Conservation (phyloP, 768 basidiomycete genomes). For the Lentinus brumalis region DNA sequence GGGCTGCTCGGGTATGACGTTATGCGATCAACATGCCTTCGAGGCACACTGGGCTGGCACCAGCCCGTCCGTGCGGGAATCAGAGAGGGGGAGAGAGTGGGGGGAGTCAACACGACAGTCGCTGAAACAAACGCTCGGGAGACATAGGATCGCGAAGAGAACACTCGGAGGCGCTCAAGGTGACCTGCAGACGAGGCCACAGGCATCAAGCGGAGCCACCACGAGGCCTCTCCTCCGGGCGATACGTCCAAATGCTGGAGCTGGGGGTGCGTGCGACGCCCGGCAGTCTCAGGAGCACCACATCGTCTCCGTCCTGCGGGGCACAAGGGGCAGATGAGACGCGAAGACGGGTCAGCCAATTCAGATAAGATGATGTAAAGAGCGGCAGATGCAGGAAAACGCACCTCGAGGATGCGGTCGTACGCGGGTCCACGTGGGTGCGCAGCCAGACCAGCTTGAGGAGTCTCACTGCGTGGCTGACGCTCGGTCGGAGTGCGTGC, state of each 20-base stretch:
- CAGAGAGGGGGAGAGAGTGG: not conserved
- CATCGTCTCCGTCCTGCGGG: conserved; percentile 20
- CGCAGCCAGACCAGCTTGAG: conserved; percentile 5
- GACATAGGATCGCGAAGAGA: not conserved
- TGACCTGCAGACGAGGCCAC: not conserved
- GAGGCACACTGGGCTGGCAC: conserved; percentile 6
- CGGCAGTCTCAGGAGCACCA: conserved; percentile 12
- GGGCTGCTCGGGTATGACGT: conserved; percentile 2
- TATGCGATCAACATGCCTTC: conserved; percentile 10
- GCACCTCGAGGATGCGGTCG: conserved; percentile 21
- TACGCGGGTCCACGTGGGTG: conserved; percentile 15
- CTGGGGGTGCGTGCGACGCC: not conserved
- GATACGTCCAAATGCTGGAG: conserved; percentile 19
- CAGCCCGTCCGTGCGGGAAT: conserved; percentile 12
- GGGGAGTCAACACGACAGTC: not conserved
- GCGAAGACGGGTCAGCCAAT: conserved; percentile 5
- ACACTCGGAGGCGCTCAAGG: not conserved
- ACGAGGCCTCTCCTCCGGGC: conserved; percentile 21
- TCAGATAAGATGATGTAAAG: conserved; percentile 13
- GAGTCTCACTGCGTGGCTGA: conserved; percentile 11
- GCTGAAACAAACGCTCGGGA: not conserved
- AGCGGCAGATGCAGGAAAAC: not conserved
- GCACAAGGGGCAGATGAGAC: not conserved
- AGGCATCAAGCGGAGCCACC: conserved; percentile 11
- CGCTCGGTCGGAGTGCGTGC: conserved; percentile 15